Evolutionary conservation across 1,139 yeast genomes (phyloP).

Genomic region (Lodderomyces beijingensis): DNA sequence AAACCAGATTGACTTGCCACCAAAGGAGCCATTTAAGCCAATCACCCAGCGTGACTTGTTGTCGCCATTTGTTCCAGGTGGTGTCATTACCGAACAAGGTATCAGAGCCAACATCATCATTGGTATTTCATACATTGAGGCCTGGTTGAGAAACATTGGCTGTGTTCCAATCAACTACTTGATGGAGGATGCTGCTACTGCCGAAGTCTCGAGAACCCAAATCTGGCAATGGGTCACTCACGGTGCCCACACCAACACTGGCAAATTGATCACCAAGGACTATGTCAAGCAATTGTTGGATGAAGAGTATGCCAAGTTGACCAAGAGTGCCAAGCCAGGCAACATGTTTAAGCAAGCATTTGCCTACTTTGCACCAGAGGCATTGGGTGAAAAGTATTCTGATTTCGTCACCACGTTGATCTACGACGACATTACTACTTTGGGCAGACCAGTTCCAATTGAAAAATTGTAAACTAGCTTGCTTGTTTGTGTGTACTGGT

Average conservation of each 20-base stretch:
- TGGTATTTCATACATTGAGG: constrained; percentile 76
- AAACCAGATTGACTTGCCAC: constrained; percentile 68
- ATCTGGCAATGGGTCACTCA: constrained; percentile 84
- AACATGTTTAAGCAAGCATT: constrained; percentile 62
- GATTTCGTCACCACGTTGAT: constrained; percentile 71
- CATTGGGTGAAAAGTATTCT: constrained; percentile 61
- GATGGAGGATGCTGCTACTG: constrained; percentile 89
- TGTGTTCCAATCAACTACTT: constrained; percentile 79
- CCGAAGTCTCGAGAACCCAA: constrained; percentile 80
- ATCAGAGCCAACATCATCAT: constrained; percentile 66
- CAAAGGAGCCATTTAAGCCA: constrained; percentile 33
- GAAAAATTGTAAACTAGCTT: constrained; percentile 34
- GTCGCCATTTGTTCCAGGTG: constrained; percentile 64
- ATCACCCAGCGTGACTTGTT: constrained; percentile 67
- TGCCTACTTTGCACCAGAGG: constrained; percentile 61
- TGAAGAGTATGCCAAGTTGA: constrained; percentile 61
- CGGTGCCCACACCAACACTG: constrained; percentile 58
- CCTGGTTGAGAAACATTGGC: constrained; percentile 77
- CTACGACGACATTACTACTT: constrained; percentile 64
- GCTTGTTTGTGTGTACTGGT: no score
- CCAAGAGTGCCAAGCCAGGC: constrained; percentile 44
- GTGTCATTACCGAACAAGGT: constrained; percentile 66
- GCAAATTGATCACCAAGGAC: constrained; percentile 53
- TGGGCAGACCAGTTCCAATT: constrained; percentile 43
- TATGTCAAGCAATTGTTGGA: constrained; percentile 52